Conservation (phyloP, 2,329 filamentous ascomycete species). For the Ceratocystis huliohia region DNA sequence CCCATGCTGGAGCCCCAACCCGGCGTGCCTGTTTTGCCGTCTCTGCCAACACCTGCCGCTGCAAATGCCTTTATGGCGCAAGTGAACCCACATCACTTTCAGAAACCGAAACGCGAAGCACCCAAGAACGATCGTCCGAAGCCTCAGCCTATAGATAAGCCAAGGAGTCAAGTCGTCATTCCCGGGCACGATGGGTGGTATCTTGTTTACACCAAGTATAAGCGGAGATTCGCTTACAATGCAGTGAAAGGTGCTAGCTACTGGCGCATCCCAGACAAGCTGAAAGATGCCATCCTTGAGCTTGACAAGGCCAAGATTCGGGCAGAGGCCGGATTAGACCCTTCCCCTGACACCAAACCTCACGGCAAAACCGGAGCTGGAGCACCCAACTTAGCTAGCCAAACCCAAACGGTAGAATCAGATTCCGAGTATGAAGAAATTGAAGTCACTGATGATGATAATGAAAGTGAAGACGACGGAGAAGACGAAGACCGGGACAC, state of each 20-base stretch:
- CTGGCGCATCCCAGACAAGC: constrained; percentile 84
- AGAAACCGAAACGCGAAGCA: constrained; percentile 30
- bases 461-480: constrained; percentile 28
- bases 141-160: constrained; percentile 63
- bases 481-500: constrained; percentile 33
- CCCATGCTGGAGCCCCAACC: constrained; percentile 12
- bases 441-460: constrained; percentile 43
- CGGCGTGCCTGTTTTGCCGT: constrained; percentile 1
- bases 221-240: constrained; percentile 83
- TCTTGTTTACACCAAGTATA: constrained; percentile 82
- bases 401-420: background rate
- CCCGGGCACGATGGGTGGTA: constrained; percentile 79
- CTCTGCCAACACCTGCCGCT: constrained; percentile 41
- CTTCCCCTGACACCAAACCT: background rate
- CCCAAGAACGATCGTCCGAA: constrained; percentile 40
- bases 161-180: constrained; percentile 65
- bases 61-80: constrained; percentile 51
- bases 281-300: constrained; percentile 63
- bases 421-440: constrained; percentile 63
- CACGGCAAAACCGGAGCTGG: background rate
- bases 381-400: background rate
- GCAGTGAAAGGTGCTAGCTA: constrained; percentile 74
- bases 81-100: constrained; percentile 32
- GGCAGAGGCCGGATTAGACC: constrained; percentile 35
- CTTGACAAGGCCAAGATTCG: constrained; percentile 61